A percentile compares a stretch with the other conserved stretches of the same genome.
These are phyloP conservation scores for Fusarium sp. DNA, from an alignment of 2,329 filamentous ascomycete species.

Conservation along the genomic window DNA sequence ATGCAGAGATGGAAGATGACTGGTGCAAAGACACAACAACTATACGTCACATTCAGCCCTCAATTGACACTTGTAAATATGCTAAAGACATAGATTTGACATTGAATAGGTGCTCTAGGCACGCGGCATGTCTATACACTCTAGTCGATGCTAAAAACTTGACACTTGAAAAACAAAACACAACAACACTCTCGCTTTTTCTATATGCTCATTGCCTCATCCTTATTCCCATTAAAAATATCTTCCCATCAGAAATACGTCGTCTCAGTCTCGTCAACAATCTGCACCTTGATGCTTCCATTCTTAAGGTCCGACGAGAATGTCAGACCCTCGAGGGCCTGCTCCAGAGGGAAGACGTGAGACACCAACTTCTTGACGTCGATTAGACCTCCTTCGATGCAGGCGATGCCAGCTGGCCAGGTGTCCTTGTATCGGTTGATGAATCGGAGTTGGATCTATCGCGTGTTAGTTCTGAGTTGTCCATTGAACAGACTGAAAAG, in stretches of 20 bases:
- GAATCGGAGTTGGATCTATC: slow-evolving; percentile 71
- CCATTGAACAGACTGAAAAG: too few species aligned
- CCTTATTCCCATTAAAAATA: not conserved
- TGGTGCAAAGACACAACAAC: not conserved
- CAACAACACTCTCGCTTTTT: slow-evolving; percentile 11
- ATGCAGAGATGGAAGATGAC: not conserved
- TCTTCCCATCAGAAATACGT: slow-evolving; percentile 29
- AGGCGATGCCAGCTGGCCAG: slow-evolving; percentile 74
- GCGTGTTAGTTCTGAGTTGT: not conserved
- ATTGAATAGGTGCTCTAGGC: not conserved
- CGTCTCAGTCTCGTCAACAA: slow-evolving; percentile 47
- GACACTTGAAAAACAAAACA: not conserved
- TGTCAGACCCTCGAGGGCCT: slow-evolving; percentile 63
- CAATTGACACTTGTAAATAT: not conserved
- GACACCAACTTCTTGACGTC: slow-evolving; percentile 70
- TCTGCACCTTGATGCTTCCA: slow-evolving; percentile 52
- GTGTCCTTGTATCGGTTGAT: slow-evolving; percentile 79
- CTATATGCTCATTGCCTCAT: slow-evolving; percentile 10
- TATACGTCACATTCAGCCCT: too few species aligned
- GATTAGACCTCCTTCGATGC: slow-evolving; percentile 68
- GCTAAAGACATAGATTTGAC: not conserved
- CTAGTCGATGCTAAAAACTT: not conserved
- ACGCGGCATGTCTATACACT: not conserved
- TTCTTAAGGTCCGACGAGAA: slow-evolving; percentile 49
- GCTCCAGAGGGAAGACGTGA: slow-evolving; percentile 71